phyloP scores from a whole-genome alignment of 768 basidiomycete species.

The Steccherinum ochraceum region DNA sequence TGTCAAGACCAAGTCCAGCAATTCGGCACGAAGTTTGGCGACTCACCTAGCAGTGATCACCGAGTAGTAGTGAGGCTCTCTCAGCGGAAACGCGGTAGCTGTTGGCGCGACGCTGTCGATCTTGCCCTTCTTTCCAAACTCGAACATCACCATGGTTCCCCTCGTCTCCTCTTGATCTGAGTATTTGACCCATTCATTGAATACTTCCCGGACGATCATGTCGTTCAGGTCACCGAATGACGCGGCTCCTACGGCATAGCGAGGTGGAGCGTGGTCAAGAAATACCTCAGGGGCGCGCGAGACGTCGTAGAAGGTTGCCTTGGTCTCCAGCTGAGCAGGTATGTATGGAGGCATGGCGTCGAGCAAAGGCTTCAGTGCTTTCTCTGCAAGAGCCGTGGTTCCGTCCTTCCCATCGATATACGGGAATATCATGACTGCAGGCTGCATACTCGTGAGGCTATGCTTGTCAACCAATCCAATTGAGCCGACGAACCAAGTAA shows the following conservation, averaged over 20 bases:
- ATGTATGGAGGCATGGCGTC: too few relatives aligned
- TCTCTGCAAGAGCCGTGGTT: too few relatives aligned
- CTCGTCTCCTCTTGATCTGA: constrained; percentile 2
- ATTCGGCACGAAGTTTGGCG: too few relatives aligned
- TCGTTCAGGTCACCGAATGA: not conserved
- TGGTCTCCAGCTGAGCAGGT: too few relatives aligned
- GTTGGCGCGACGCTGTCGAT: constrained; percentile 2
- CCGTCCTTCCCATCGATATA: constrained; percentile 6
- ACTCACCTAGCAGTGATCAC: not conserved
- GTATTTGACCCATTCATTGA: constrained; percentile 5
- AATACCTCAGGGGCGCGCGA: not conserved
- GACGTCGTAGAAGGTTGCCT: too few relatives aligned
- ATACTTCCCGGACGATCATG: constrained; percentile 1
- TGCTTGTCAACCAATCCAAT: too few relatives aligned
- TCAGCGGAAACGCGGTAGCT: constrained; percentile 6
- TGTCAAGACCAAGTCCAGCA: too few relatives aligned
- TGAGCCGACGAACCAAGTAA: not conserved
- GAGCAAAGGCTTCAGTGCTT: not conserved
- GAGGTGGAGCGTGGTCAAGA: not conserved
- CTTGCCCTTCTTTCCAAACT: not conserved
- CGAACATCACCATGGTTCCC: not conserved
- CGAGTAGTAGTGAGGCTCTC: not conserved
- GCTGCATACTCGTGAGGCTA: not conserved
- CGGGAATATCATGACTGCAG: constrained; percentile 1
- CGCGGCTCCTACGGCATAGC: constrained; percentile 7